Base-by-base conservation (phyloP, 2,329 filamentous ascomycete species). In the Talaromyces piceae region DNA sequence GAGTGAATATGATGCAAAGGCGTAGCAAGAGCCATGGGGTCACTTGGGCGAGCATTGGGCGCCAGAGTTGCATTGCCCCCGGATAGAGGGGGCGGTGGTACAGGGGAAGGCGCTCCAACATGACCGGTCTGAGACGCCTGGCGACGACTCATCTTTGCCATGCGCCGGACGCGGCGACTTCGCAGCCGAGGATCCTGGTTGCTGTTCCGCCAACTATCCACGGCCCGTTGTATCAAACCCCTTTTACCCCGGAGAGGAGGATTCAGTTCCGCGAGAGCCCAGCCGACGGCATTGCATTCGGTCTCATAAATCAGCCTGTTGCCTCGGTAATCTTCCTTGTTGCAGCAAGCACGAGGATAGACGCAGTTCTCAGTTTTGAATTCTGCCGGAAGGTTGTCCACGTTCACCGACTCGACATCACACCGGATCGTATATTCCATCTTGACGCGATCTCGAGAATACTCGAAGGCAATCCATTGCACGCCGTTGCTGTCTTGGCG, bases 381-480 rank as follows among this genome's bases (percentile, higher is more conserved):
- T 58, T 97, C 91, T 57, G 82, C 77, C 41, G 82, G 81, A 16
- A 98, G 79, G 55, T 84, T 84, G 51, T 96, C 90, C 41, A 91
- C 90, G 64, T 91, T 90, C 56, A 98, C 90, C 0, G 91, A 96
- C 73, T 97, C 93, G 18, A 97, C 93, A 61, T 97, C 93, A 67
- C 93, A 97, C 48, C 93, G 86, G 62, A 98, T 98, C 1, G 91
- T 96, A 73, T 98, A 98, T 71, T 97, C 91, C 90, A 97, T 95
- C 81, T 98, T 98, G 59, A 97, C 91, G 43, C 91, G 81, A 66
- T 98, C 91, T 54, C 91, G 83, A 9, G 91, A 97, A 68, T 98
- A 98, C 69, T 98, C 93, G 56, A 97, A 98, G 0, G 90, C 90
- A 63, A 97, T 97, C 93, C 93, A 97, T 69, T 97, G 93, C 5